Conservation (phyloP, 805 yeast species). For the Saturnispora quitensis region DNA sequence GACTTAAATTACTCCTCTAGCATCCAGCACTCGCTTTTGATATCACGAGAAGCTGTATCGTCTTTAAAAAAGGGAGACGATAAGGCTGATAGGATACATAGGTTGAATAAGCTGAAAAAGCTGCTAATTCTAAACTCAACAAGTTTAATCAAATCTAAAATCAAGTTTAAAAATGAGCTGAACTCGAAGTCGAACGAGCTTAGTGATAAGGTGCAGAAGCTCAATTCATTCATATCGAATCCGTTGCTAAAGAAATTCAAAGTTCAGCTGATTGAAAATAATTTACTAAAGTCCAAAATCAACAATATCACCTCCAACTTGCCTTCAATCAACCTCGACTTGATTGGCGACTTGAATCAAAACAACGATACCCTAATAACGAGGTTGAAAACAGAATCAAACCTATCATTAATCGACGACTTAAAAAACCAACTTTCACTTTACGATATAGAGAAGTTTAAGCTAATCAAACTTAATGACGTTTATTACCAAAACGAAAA, state of each 20-base stretch:
- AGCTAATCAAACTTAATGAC: conserved; percentile 22
- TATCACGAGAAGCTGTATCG: background rate
- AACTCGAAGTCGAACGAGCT: conserved; percentile 10
- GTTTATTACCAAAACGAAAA: conserved; percentile 20
- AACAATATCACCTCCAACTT: conserved; percentile 13
- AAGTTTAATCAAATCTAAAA: conserved; percentile 14
- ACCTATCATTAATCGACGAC: conserved; percentile 10
- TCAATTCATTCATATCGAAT: conserved; percentile 5
- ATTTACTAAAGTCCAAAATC: conserved; percentile 12
- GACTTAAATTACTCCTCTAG: background rate
- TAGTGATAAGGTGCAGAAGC: conserved; percentile 10
- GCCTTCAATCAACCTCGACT: conserved; percentile 16
- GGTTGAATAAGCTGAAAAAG: conserved; percentile 13
- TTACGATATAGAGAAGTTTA: conserved; percentile 22
- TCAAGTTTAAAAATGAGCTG: conserved; percentile 15
- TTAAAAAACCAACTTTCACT: conserved; percentile 16
- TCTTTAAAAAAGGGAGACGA: background rate
- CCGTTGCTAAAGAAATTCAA: conserved; percentile 8
- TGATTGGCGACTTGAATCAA: conserved; percentile 2
- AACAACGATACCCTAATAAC: background rate
- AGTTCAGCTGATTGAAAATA: conserved; percentile 16
- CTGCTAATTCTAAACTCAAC: conserved; percentile 17
- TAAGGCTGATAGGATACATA: background rate
- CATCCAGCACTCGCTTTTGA: background rate
- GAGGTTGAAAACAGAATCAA: background rate